Conservation (phyloP, 108 stramenopile species). For the Nannochloropsis gaditana region DNA sequence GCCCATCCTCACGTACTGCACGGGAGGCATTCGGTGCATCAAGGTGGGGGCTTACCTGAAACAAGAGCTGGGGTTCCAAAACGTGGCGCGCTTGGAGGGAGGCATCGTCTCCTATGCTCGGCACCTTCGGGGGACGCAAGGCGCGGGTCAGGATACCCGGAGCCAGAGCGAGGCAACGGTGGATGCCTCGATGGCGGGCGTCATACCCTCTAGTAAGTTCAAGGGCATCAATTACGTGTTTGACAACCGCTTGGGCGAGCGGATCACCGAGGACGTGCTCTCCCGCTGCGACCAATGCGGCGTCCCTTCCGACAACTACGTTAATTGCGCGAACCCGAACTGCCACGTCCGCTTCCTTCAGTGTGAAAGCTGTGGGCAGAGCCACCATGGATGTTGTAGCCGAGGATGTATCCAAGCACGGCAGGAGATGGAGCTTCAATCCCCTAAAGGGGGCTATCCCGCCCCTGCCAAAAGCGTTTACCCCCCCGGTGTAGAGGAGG, state of each 20-base stretch:
- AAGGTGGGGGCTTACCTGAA: conserved; percentile 85
- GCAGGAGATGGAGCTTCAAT: neutral
- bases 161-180: conserved; percentile 33
- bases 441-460: neutral
- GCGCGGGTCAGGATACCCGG: too few species aligned
- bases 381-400: conserved; percentile 71
- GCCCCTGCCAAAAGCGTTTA: neutral
- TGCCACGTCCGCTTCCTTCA: conserved; percentile 88
- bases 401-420: conserved; percentile 62
- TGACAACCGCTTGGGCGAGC: conserved; percentile 81
- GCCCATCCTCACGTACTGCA: conserved; percentile 89
- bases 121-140: conserved; percentile 58
- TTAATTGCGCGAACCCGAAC: conserved; percentile 78
- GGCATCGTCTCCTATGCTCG: conserved; percentile 88
- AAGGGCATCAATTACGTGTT: conserved; percentile 96
- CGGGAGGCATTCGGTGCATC: conserved; percentile 86
- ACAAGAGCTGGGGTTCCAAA: conserved; percentile 85
- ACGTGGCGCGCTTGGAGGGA: conserved; percentile 81
- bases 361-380: conserved; percentile 63
- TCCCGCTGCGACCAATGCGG: conserved; percentile 80
- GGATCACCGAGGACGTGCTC: conserved; percentile 79
- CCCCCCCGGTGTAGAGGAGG: neutral
- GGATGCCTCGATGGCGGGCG: conserved; percentile 33
- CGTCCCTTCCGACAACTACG: conserved; percentile 65
- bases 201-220: conserved; percentile 53